Evolutionary conservation across 2,329 filamentous ascomycete species (phyloP), one percentile per base, ranked within the genome.

Genomic region (Pseudofabraea citricarpa): DNA sequence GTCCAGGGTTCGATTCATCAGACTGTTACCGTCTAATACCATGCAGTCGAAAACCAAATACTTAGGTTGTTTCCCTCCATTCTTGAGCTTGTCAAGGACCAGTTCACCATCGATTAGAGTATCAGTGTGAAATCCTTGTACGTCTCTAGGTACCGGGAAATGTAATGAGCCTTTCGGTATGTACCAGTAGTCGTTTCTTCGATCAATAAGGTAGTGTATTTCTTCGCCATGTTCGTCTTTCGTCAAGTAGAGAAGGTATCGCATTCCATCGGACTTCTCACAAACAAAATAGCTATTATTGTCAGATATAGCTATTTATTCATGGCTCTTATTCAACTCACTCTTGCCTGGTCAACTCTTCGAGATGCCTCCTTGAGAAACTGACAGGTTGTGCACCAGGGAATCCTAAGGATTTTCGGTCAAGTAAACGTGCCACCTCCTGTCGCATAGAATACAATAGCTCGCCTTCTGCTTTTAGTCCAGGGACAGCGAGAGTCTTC

Each of bases 261-360:
- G 83, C 51, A 97, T 88, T 43, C 93, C 93, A 62, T 98, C 93
- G 1, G 91, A 95, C 71, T 98, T 98, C 68, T 98, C 93, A 72
- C 91, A 96, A 52, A 98, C 86, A 63, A 90, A 98, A 71, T 97
- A 98, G 66, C 81, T 85, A 49, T 40, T 3, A n/a, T n/a, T n/a
- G n/a, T 18, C 22, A 13, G 16, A 41, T 27, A 56, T 41, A 55
- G 45, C 29, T 35, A 5, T 26, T 37, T 13, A 16, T 5, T 10
- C 39, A 18, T 27, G 37, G 7, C 37, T 22, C 8, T 19, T 10
- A 19, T 36, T 19, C 15, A 15, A 63, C 75, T 53, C 65, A 85
- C 80, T 97, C 93, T 60, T 86, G 75, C 46, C 75, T 74, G 49
- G 84, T 81, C 26, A 98, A 76, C 68, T 94, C 90, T n/a, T 81